Evolutionary conservation across 2,329 filamentous ascomycete species (phyloP).

Genomic region (Clathrospora elynae): DNA sequence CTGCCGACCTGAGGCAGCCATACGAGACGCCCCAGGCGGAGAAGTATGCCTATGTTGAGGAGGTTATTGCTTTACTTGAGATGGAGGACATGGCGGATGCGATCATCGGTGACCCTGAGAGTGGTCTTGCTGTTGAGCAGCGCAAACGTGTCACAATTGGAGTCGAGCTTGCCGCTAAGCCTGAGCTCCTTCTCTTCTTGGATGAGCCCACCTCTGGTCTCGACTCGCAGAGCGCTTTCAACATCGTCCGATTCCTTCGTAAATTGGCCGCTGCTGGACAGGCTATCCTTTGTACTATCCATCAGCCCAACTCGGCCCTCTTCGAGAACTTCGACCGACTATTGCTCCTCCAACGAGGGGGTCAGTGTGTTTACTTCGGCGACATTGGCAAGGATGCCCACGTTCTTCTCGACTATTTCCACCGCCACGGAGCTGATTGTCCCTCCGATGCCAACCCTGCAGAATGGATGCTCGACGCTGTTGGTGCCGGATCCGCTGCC

Average conservation of each 20-base stretch:
- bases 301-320: conserved; percentile 83
- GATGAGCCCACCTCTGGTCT: conserved; percentile 80
- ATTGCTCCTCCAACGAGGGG: conserved; percentile 76
- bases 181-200: conserved; percentile 75
- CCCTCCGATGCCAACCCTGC: conserved; percentile 61
- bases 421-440: conserved; percentile 62
- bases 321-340: conserved; percentile 90
- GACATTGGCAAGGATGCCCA: conserved; percentile 78
- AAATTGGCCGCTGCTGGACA: conserved; percentile 80
- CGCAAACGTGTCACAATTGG: conserved; percentile 65
- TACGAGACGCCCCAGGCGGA: conserved; percentile 62
- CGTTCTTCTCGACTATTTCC: conserved; percentile 66
- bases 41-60: conserved; percentile 69
- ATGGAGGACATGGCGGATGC: conserved; percentile 70
- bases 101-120: conserved; percentile 65
- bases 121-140: conserved; percentile 68
- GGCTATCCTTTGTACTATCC: conserved; percentile 88
- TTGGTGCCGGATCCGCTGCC: conserved; percentile 74
- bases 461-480: conserved; percentile 86
- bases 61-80: conserved; percentile 67
- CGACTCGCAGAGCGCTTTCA: conserved; percentile 73
- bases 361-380: conserved; percentile 83
- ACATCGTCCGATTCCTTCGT: conserved; percentile 77
- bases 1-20: conserved; percentile 66
- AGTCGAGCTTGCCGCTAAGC: conserved; percentile 67